Percentiles rank a stretch among this genome's conserved stretches.
phyloP scores from a whole-genome alignment of 2,329 filamentous ascomycete species.

The Ophiocordyceps robertsii region DNA sequence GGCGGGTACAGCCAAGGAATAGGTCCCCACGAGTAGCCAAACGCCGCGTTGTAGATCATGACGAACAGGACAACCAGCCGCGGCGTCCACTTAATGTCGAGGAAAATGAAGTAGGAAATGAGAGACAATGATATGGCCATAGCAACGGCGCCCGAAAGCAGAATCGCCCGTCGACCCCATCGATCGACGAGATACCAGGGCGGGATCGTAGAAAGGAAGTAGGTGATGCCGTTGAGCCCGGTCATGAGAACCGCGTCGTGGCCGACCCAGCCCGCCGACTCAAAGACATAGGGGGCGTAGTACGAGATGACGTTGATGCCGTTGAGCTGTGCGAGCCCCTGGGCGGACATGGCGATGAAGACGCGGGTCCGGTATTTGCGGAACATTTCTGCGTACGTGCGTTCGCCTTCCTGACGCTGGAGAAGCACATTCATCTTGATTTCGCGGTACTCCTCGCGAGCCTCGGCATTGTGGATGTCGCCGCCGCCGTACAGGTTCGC shows the following conservation, averaged over 20 bases:
- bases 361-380: constrained; percentile 80
- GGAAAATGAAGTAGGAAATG: constrained; percentile 91
- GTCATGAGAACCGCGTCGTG: constrained; percentile 93
- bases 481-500: constrained; percentile 93
- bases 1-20: constrained; percentile 97
- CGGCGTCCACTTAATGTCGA: constrained; percentile 67
- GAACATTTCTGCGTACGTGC: constrained; percentile 91
- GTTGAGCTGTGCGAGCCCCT: constrained; percentile 89
- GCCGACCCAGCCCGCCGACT: constrained; percentile 90
- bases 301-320: constrained; percentile 99
- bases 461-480: constrained; percentile 86
- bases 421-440: constrained; percentile 98
- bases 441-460: constrained; percentile 89
- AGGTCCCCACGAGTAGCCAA: constrained; percentile 89
- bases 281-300: constrained; percentile 92
- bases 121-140: constrained; percentile 81
- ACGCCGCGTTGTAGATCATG: constrained; percentile 96
- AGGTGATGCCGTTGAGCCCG: constrained; percentile 83
- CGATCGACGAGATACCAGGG: constrained; percentile 95
- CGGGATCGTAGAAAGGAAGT: constrained; percentile 81
- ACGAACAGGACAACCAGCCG: constrained; percentile 84
- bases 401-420: constrained; percentile 86
- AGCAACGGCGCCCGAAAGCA: constrained; percentile 76
- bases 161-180: constrained; percentile 78
- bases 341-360: constrained; percentile 97